These are phyloP conservation scores for Sherardia arvensis DNA, from an alignment of 257 asterid genomes.

Conservation along the genomic window DNA sequence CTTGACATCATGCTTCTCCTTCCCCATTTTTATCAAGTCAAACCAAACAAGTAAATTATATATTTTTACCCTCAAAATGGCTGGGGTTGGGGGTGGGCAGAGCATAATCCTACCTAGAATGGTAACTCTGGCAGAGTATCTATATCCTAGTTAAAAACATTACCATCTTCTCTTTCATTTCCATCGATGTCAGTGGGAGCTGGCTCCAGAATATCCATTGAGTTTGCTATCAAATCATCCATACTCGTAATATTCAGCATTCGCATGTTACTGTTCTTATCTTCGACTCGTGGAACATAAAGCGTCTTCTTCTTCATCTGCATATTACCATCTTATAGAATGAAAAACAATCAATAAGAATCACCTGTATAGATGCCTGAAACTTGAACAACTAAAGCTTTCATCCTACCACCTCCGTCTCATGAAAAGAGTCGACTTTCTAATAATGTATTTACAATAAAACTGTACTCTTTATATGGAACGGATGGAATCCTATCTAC, in stretches of 20 bases:
- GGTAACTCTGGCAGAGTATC: not conserved
- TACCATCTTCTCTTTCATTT: slow-evolving; percentile 86
- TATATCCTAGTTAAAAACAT: slow-evolving; percentile 4
- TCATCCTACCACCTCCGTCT: too few relatives aligned
- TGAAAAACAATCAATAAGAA: slow-evolving; percentile 16
- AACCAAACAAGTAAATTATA: not conserved
- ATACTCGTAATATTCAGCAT: slow-evolving; percentile 74
- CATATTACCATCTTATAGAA: slow-evolving; percentile 39
- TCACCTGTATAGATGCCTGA: not conserved
- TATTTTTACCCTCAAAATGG: not conserved
- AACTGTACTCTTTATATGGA: too few relatives aligned
- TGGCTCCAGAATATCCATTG: slow-evolving; percentile 93
- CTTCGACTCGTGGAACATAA: slow-evolving; percentile 91
- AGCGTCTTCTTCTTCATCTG: slow-evolving; percentile 57
- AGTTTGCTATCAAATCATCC: slow-evolving; percentile 75
- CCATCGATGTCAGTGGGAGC: slow-evolving; percentile 59
- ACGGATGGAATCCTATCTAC: too few relatives aligned
- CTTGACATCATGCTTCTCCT: not conserved
- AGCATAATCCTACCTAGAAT: not conserved
- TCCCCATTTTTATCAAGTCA: not conserved
- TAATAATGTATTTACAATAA: too few relatives aligned
- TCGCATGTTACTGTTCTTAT: slow-evolving; percentile 85
- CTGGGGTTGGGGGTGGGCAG: not conserved
- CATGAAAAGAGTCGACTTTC: too few relatives aligned
- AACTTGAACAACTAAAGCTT: not conserved